phyloP scores from a whole-genome alignment of 1,284 basidiomycete genomes.

The Cystobasidium slooffiae region DNA sequence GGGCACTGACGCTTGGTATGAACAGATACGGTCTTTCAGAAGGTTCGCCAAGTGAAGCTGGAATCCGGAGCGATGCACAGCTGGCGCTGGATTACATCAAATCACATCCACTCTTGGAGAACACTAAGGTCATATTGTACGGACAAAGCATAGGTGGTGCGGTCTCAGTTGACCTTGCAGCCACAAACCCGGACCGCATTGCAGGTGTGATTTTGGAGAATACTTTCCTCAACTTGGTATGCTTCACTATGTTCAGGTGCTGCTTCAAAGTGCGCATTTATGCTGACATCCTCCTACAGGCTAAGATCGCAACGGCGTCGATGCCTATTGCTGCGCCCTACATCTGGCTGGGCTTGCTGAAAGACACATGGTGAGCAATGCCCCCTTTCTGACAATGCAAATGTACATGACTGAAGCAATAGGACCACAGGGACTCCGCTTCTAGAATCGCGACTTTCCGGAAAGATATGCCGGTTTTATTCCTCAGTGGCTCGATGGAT shows the following conservation, averaged over 20 bases:
- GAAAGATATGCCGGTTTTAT: constrained; percentile 71
- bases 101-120: constrained; percentile 69
- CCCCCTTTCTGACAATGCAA: neutral
- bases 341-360: constrained; percentile 64
- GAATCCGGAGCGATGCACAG: constrained; percentile 58
- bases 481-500: constrained; percentile 77
- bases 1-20: neutral
- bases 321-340: constrained; percentile 35
- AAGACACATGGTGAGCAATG: constrained; percentile 73
- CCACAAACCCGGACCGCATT: constrained; percentile 69
- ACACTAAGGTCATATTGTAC: constrained; percentile 76
- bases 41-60: constrained; percentile 75
- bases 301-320: constrained; percentile 15
- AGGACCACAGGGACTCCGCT: constrained; percentile 63
- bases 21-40: constrained; percentile 55
- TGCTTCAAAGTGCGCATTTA: neutral
- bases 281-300: neutral
- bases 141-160: constrained; percentile 98
- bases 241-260: neutral
- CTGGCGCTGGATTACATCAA: constrained; percentile 74
- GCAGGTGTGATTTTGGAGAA: constrained; percentile 45
- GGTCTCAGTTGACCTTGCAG: constrained; percentile 84
- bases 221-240: constrained; percentile 45
- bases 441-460: constrained; percentile 73
- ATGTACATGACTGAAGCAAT: neutral